phyloP scores from a whole-genome alignment of 192 early-diverging fungal genomes.

The Podila epigama region DNA sequence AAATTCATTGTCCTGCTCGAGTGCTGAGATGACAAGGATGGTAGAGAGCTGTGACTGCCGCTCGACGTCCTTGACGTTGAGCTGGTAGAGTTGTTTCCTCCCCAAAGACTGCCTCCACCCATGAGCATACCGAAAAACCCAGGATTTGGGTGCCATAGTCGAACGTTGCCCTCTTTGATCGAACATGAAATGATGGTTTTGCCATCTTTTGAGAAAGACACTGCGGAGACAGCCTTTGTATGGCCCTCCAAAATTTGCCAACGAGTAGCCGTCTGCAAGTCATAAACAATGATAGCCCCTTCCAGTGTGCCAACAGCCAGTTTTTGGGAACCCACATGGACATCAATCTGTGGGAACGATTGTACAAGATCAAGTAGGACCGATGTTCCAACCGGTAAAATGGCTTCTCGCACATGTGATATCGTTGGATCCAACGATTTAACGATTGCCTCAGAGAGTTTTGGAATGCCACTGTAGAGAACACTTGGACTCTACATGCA shows the following conservation, averaged over 20 bases:
- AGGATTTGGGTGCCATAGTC: conserved; percentile 75
- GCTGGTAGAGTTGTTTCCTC: background rate
- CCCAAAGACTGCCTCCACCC: conserved; percentile 36
- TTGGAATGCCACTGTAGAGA: conserved; percentile 65
- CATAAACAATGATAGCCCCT: conserved; percentile 79
- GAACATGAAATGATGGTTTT: conserved; percentile 78
- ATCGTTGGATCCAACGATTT: conserved; percentile 84
- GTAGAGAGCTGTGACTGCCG: background rate
- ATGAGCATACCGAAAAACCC: conserved; percentile 79
- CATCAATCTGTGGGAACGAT: conserved; percentile 77
- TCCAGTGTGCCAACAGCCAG: conserved; percentile 80
- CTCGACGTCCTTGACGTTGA: background rate
- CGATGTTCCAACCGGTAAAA: conserved; percentile 66
- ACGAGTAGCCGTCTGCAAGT: conserved; percentile 82
- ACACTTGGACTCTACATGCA: conserved; percentile 71
- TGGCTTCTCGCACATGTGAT: conserved; percentile 71
- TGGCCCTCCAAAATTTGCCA: conserved; percentile 83
- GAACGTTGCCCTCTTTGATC: conserved; percentile 70
- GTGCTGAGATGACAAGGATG: conserved; percentile 51
- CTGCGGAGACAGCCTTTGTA: conserved; percentile 65
- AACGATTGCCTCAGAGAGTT: conserved; percentile 79
- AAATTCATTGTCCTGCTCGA: conserved; percentile 52
- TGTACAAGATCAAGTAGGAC: conserved; percentile 67
- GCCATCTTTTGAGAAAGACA: conserved; percentile 82
- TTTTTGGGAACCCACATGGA: conserved; percentile 77